A percentile compares a stretch with the other conserved stretches of the same genome.
phyloP scores from a whole-genome alignment of 2,329 filamentous ascomycete genomes.

The Colletotrichum sp. region DNA sequence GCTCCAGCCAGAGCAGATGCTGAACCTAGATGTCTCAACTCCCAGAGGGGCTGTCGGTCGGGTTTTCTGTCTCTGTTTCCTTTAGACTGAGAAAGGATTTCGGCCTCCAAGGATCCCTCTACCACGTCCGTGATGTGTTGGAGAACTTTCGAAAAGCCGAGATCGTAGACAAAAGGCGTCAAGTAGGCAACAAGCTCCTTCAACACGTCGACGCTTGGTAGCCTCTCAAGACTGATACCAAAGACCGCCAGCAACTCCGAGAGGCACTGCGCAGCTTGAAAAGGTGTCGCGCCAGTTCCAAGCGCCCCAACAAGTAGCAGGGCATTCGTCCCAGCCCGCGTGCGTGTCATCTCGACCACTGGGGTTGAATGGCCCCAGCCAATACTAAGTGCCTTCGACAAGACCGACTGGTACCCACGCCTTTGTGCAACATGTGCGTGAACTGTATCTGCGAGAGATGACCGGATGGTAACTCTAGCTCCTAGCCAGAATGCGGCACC shows the following conservation, averaged over 20 bases:
- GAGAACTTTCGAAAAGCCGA: not conserved
- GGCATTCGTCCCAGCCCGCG: not conserved
- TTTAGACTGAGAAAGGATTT: too few relatives aligned
- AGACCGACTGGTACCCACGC: not conserved
- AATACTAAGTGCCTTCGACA: not conserved
- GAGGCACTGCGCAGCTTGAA: not conserved
- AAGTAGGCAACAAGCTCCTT: not conserved
- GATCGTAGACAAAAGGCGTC: not conserved
- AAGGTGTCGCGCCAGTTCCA: fast-evolving
- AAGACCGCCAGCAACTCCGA: not conserved
- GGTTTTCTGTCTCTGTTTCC: too few relatives aligned
- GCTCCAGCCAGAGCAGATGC: too few relatives aligned
- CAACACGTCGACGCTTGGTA: not conserved
- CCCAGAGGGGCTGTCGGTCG: too few relatives aligned
- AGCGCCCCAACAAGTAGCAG: not conserved
- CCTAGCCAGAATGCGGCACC: not conserved
- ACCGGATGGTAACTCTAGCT: not conserved
- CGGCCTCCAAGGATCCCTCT: too few relatives aligned
- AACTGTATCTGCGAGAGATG: not conserved
- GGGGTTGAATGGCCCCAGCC: not conserved
- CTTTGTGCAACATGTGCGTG: not conserved
- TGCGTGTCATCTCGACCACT: not conserved
- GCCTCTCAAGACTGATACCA: not conserved
- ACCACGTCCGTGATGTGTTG: not conserved
- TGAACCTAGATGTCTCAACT: too few relatives aligned